phyloP scores from a whole-genome alignment of 2,329 filamentous ascomycete species.

The Sarocladium strictum region DNA sequence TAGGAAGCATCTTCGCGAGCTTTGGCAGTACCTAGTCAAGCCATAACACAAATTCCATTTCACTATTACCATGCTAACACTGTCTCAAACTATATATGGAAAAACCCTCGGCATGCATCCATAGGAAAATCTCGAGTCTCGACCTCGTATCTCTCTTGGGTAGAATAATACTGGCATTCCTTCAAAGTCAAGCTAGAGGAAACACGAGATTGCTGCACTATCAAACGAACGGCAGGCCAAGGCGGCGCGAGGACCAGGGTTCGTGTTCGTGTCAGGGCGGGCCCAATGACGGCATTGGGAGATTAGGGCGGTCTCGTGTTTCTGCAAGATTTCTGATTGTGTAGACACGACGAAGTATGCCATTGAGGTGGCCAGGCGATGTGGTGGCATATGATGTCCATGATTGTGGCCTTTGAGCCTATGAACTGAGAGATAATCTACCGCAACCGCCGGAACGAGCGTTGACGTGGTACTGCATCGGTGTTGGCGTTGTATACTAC shows the following conservation, averaged over 20 bases:
- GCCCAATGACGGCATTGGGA: background rate
- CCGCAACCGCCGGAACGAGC: too few species aligned
- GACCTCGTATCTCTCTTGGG: too few species aligned
- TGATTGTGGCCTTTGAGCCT: background rate
- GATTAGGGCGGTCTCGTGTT: slow-evolving; percentile 1
- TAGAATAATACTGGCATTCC: too few species aligned
- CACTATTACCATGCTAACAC: too few species aligned
- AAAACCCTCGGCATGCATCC: too few species aligned
- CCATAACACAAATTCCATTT: too few species aligned
- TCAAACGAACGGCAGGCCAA: background rate
- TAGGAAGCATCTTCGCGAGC: too few species aligned
- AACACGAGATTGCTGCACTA: background rate
- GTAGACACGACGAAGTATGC: background rate
- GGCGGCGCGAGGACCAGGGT: slow-evolving; percentile 1
- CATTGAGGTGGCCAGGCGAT: background rate
- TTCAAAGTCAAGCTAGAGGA: background rate
- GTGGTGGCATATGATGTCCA: background rate
- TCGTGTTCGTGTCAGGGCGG: background rate
- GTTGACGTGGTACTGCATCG: background rate
- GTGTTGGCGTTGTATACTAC: too few species aligned
- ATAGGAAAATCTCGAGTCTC: too few species aligned
- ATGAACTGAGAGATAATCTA: too few species aligned
- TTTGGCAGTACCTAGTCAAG: too few species aligned
- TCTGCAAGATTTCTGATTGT: background rate
- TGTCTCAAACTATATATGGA: too few species aligned